phyloP scores from a whole-genome alignment of 2,329 filamentous ascomycete genomes.

The Apiospora aurea region DNA sequence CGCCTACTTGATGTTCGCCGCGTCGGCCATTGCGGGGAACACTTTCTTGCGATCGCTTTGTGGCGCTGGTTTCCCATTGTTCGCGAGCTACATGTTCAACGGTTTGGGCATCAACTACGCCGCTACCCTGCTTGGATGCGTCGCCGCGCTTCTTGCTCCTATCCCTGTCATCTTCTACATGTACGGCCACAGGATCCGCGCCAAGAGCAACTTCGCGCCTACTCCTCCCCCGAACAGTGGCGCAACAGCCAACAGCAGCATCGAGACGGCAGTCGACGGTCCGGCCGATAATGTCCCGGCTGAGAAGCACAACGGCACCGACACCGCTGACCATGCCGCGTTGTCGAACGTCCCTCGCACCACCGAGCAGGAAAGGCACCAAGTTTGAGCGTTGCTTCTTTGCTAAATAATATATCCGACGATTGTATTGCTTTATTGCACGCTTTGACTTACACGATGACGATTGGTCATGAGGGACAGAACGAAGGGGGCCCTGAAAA shows the following conservation, averaged over 20 bases:
- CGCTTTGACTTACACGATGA: not conserved
- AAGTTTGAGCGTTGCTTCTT: conserved; percentile 6
- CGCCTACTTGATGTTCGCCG: conserved; percentile 75
- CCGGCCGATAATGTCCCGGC: conserved; percentile 31
- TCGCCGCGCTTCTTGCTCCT: conserved; percentile 64
- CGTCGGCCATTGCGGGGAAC: conserved; percentile 83
- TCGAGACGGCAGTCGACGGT: conserved; percentile 35
- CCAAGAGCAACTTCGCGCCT: conserved; percentile 63
- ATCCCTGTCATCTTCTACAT: conserved; percentile 69
- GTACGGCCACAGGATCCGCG: conserved; percentile 65
- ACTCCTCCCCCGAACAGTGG: conserved; percentile 41
- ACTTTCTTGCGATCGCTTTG: conserved; percentile 81
- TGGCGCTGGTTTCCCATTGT: conserved; percentile 82
- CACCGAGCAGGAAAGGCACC: conserved; percentile 35
- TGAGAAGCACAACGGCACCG: conserved; percentile 41
- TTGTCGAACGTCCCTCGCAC: conserved; percentile 43
- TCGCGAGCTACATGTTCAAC: conserved; percentile 74
- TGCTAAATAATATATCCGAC: not conserved
- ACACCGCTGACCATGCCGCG: conserved; percentile 43
- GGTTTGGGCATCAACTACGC: conserved; percentile 69
- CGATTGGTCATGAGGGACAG: not conserved
- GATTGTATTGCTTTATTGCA: not conserved
- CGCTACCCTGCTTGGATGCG: conserved; percentile 65
- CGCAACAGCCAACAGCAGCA: conserved; percentile 30
- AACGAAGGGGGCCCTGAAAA: not conserved